Base-by-base conservation (phyloP, 2,329 filamentous ascomycete genomes). In the Trichoderma atroviride region DNA sequence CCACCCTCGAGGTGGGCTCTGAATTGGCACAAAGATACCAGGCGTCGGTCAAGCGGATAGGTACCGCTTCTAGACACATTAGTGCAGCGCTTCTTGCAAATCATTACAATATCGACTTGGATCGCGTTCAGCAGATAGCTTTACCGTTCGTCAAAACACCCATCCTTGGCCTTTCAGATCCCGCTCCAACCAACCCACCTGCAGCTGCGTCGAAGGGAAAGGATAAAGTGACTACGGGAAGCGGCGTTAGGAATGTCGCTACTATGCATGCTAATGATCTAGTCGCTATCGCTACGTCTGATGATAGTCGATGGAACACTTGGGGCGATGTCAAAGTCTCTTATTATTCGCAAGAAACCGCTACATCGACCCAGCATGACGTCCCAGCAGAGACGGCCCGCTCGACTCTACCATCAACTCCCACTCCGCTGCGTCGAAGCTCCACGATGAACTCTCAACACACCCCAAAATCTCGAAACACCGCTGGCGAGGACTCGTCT, bases 1-100 rank as follows among this genome's bases (percentile, higher is more conserved):
- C 87, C 35, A 91, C 93, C 10, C 86, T 99, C 53, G 89, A 92
- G 72, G 88, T 99, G 70, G 90, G 91, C 35, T 89, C 95, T 52
- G 92, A 95, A 78, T 85, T 99, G 71, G 95, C 96, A 14, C 93
- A 97, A 81, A 89, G 96, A 74, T 99, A 97, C 74, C 92, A 97
- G 79, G 93, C 92, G 11, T 94, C 94, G 22, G 90, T 96, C 71
- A 93, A 94, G 80, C 89, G 93, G 31, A 84, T 91, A 63, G 84
- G 86, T n/a, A 88, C 87, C 70, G 84, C 89, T 16, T 87, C 85
- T 31, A 87, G 88, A 59, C 85, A 90, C 73, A 85, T 94, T 56
- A 92, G 92, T 76, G 87, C 88, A 52, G 89, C 89, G 35, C 83
- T 97, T 60, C 84, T 97, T 62, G 88, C 90, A 29, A 94, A 94